phyloP scores from a whole-genome alignment of 257 asterid species.

The Mentha longifolia region DNA sequence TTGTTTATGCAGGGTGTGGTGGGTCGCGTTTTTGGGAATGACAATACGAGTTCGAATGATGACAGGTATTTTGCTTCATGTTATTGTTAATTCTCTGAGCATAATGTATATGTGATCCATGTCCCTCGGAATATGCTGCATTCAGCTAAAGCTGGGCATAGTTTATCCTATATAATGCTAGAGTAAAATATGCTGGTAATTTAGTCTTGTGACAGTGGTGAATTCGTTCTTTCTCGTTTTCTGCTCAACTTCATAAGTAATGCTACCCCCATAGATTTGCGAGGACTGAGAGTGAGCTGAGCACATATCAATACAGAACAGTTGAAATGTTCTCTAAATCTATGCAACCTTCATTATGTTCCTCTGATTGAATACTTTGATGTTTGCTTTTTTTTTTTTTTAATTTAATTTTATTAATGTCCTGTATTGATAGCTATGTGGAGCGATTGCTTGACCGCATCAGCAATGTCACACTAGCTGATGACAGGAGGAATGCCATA shows the following conservation, averaged over 20 bases:
- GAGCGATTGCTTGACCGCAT: constrained; percentile 98
- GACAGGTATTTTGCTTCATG: constrained; percentile 63
- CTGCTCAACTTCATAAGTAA: background rate
- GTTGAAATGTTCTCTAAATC: background rate
- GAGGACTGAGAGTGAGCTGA: background rate
- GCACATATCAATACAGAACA: background rate
- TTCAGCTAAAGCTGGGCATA: background rate
- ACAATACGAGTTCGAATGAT: constrained; percentile 67
- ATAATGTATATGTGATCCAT: background rate
- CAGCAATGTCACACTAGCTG: constrained; percentile 89
- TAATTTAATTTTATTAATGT: constrained; percentile 9
- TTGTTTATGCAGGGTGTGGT: constrained; percentile 76
- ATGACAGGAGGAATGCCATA: constrained; percentile 92
- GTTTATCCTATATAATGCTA: background rate
- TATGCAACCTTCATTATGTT: background rate
- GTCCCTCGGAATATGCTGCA: constrained; percentile 1
- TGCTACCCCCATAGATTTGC: background rate
- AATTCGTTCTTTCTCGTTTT: background rate
- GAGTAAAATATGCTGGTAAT: background rate
- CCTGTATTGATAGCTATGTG: constrained; percentile 62
- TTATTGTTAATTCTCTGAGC: background rate
- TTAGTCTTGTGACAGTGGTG: background rate
- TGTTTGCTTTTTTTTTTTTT: background rate
- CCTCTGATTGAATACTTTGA: constrained; percentile 8
- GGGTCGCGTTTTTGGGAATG: constrained; percentile 87